Base-by-base conservation (phyloP, 2,329 filamentous ascomycete genomes). In the Calonectria naviculata region DNA sequence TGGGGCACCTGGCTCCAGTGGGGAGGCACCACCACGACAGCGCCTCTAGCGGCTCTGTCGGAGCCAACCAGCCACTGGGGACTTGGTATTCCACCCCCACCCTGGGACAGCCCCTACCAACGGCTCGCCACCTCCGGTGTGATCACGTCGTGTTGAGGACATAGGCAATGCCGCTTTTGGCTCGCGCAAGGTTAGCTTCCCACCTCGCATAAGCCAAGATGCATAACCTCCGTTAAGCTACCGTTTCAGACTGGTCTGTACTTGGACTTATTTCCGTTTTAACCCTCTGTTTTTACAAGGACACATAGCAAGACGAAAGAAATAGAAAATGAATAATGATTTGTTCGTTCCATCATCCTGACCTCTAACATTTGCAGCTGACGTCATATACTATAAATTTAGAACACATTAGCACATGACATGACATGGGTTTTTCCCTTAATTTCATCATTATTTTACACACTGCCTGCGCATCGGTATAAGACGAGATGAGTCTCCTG, bases 11-110 rank as follows among this genome's bases (percentile, higher is more conserved):
- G 49, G 63, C 60, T 64, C 17, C 67, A 65, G 60, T 65, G 60
- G 49, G 56, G 46, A 64, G 41, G 41, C 31, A 54, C 67, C 41
- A 47, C 60, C 47, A 49, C 41, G 26, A 47, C 67, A 58, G 67
- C 41, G 52, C 61, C 61, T 65, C 52, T 56, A 65, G 61, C 52
- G 49, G 61, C 54, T 38, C 31, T 61, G 52, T 28, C 58, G 46
- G 49, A 46, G 60, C 38, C 60, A 68, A 54, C 66, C 66, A 68
- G 44, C 58, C 60, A 49, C 66, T 68, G 66, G 60, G 54, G 44
- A 46, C 44, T 60, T 44, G 47, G 26, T 21, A 60, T 41, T 61
- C 54, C 38, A 61, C 44, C 67, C 58, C 65, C 58, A 49, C 47
- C 47, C 47, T 47, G 47, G 58, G 34, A 64, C 38, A 52, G 42